phyloP scores from a whole-genome alignment of 2,329 filamentous ascomycete genomes.

The Teratosphaeria nubilosa region DNA sequence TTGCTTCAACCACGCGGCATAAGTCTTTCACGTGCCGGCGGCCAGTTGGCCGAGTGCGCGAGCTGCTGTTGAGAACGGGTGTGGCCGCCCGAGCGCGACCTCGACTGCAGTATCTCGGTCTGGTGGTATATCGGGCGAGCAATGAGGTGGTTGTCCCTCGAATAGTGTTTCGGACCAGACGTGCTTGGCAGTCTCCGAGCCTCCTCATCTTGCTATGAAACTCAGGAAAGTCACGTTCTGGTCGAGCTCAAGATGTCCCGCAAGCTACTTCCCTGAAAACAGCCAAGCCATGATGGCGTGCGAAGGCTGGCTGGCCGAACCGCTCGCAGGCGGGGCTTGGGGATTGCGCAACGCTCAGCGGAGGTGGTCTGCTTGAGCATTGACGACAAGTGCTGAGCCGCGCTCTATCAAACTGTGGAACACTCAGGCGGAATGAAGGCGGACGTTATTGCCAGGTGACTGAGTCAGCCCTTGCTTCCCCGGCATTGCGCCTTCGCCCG shows the following conservation, averaged over 20 bases:
- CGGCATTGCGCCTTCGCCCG: not conserved
- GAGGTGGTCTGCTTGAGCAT: not conserved
- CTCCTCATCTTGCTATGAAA: not conserved
- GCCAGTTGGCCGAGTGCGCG: not conserved
- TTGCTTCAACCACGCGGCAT: not conserved
- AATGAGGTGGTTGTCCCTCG: too few species aligned
- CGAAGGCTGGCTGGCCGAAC: not conserved
- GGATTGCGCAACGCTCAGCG: not conserved
- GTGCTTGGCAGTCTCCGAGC: not conserved
- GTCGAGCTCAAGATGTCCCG: not conserved
- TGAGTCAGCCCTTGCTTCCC: too few species aligned
- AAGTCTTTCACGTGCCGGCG: not conserved
- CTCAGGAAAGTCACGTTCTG: not conserved
- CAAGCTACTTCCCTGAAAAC: not conserved
- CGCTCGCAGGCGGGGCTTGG: not conserved
- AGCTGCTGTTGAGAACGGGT: not conserved
- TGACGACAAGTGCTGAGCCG: not conserved
- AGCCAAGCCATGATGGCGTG: not conserved
- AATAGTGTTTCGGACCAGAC: too few species aligned
- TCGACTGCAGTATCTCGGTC: not conserved
- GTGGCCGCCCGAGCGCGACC: not conserved
- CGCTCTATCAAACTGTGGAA: not conserved
- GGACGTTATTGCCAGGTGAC: not conserved
- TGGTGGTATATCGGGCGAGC: not conserved
- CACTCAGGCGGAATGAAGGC: not conserved